A percentile compares a stretch with the other conserved stretches of the same genome.
These are phyloP conservation scores for Fusarium nygamai DNA, from an alignment of 2,329 filamentous ascomycete species.

Conservation along the genomic window DNA sequence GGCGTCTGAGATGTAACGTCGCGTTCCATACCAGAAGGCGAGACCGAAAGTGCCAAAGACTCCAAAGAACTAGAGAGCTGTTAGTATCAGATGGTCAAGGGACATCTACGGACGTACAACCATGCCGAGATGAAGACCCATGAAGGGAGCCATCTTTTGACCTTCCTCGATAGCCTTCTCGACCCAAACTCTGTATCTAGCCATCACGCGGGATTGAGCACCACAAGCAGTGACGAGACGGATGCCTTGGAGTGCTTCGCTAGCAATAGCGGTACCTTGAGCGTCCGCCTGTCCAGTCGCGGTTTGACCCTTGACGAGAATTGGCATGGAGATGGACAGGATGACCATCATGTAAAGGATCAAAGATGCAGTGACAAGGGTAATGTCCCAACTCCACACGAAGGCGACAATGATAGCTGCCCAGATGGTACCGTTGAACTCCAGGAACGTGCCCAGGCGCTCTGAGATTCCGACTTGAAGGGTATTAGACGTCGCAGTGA, in stretches of 20 bases:
- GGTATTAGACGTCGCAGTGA: conserved; percentile 63
- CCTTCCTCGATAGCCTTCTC: conserved; percentile 49
- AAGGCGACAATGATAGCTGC: conserved; percentile 60
- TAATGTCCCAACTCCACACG: conserved; percentile 62
- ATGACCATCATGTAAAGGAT: conserved; percentile 54
- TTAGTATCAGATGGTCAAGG: neutral
- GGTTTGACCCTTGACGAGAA: conserved; percentile 31
- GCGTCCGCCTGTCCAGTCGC: conserved; percentile 38
- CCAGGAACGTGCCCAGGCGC: conserved; percentile 56
- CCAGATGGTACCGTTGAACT: conserved; percentile 43
- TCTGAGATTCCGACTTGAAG: conserved; percentile 66
- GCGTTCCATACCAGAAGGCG: conserved; percentile 57
- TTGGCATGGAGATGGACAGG: conserved; percentile 42
- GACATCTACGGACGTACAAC: conserved; percentile 5
- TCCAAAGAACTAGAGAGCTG: conserved; percentile 42
- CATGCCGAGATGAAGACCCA: conserved; percentile 27
- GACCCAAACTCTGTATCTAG: conserved; percentile 52
- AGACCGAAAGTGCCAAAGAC: conserved; percentile 51
- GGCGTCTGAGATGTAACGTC: conserved; percentile 47
- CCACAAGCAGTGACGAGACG: conserved; percentile 57
- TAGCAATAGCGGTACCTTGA: conserved; percentile 54
- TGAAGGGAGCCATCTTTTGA: conserved; percentile 44
- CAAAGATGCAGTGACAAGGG: conserved; percentile 59
- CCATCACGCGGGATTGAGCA: conserved; percentile 51
- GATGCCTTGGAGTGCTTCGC: conserved; percentile 54